Conservation (phyloP, 345 rosid species). For the Citrus sinensis region DNA sequence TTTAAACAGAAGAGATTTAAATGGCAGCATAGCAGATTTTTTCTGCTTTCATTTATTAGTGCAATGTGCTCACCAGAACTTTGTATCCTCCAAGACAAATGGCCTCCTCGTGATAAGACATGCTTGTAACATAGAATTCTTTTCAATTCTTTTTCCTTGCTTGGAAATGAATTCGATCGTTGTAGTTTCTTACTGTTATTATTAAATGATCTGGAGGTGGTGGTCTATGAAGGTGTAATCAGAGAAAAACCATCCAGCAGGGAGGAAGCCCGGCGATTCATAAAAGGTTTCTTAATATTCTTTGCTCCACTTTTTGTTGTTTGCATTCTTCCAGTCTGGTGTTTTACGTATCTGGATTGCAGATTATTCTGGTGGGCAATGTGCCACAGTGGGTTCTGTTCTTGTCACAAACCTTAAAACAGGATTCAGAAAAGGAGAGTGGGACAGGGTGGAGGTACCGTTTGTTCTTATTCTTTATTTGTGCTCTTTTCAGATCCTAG, state of each 20-base stretch:
- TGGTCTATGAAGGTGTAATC: slow-evolving; percentile 68
- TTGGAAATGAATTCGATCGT: slow-evolving; percentile 5
- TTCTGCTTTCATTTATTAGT: neutral
- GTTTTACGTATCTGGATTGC: slow-evolving; percentile 14
- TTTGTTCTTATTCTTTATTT: slow-evolving; percentile 2
- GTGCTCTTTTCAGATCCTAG: neutral
- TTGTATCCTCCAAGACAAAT: slow-evolving; percentile 40
- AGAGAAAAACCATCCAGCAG: slow-evolving; percentile 80
- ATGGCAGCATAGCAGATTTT: neutral
- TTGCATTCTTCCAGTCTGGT: slow-evolving; percentile 4
- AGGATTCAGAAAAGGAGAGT: slow-evolving; percentile 64
- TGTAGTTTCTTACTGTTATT: slow-evolving; percentile 32
- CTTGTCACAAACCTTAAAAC: slow-evolving; percentile 72
- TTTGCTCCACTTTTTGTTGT: neutral
- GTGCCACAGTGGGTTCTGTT: slow-evolving; percentile 85
- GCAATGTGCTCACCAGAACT: neutral
- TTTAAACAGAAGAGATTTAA: neutral
- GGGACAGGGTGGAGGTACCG: slow-evolving; percentile 80
- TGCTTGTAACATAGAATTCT: slow-evolving; percentile 5
- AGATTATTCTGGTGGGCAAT: slow-evolving; percentile 74
- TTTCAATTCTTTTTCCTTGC: slow-evolving; percentile 2
- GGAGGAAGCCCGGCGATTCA: slow-evolving; percentile 71
- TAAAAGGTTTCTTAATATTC: slow-evolving; percentile 47
- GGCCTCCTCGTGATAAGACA: slow-evolving; percentile 31
- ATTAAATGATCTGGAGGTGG: slow-evolving; percentile 62